Conservation (phyloP, 148 eudicot genomes). For the Silene latifolia region DNA sequence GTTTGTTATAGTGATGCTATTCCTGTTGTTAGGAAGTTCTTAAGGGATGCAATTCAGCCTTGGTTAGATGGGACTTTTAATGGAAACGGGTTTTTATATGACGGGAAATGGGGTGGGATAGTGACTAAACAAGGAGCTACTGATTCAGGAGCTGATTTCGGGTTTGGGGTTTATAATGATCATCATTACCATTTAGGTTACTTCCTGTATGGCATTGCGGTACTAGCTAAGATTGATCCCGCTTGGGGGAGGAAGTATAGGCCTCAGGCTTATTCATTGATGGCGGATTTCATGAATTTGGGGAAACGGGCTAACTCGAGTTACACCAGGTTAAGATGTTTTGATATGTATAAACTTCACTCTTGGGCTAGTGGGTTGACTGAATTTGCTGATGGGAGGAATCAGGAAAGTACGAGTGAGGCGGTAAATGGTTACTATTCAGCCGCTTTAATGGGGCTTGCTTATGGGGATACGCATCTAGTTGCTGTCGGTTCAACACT, state of each 20-base stretch:
- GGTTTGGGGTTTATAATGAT: slow-evolving; percentile 87
- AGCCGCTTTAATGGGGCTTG: slow-evolving; percentile 87
- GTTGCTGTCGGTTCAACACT: slow-evolving; percentile 63
- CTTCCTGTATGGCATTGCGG: slow-evolving; percentile 76
- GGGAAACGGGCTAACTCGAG: slow-evolving; percentile 40
- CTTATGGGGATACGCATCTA: slow-evolving; percentile 78
- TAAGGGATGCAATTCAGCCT: slow-evolving; percentile 77
- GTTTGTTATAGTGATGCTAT: slow-evolving; percentile 58
- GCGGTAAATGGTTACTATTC: slow-evolving; percentile 87
- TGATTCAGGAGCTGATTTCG: slow-evolving; percentile 83
- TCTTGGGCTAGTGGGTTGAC: slow-evolving; percentile 96
- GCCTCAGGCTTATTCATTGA: slow-evolving; percentile 71
- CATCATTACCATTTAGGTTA: slow-evolving; percentile 91
- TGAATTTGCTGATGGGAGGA: slow-evolving; percentile 84
- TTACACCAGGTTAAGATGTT: slow-evolving; percentile 69
- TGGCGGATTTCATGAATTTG: slow-evolving; percentile 87
- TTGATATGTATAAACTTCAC: slow-evolving; percentile 86
- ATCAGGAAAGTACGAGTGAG: slow-evolving; percentile 87
- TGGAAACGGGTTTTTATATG: slow-evolving; percentile 75
- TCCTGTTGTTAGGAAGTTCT: slow-evolving; percentile 50
- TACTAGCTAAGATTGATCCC: slow-evolving; percentile 88
- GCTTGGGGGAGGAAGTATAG: slow-evolving; percentile 76
- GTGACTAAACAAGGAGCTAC: slow-evolving; percentile 66
- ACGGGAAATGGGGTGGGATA: slow-evolving; percentile 84
- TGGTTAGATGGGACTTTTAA: slow-evolving; percentile 81